Conservation (phyloP, 352 stramenopile genomes). For the Bremia lactucae region DNA sequence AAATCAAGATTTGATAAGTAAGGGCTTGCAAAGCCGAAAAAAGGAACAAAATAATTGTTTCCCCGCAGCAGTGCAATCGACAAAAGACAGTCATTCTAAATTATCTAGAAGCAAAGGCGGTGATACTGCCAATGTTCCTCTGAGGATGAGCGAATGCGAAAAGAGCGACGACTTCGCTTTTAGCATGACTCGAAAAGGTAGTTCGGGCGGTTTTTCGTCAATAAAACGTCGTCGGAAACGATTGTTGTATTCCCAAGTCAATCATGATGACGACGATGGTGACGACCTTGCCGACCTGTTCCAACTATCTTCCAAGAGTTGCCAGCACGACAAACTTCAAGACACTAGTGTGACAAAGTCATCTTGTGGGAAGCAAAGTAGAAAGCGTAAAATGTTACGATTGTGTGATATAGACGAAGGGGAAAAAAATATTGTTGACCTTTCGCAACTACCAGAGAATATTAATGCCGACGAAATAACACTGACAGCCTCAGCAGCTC, state of each 20-base stretch:
- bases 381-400: conserved; percentile 17
- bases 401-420: conserved; percentile 6
- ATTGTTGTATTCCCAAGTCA: conserved; percentile 37
- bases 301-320: conserved; percentile 3
- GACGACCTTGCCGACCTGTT: conserved; percentile 32
- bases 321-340: conserved; percentile 1
- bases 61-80: neutral
- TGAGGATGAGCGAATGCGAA: conserved; percentile 14
- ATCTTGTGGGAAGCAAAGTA: conserved; percentile 1
- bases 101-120: conserved; percentile 11
- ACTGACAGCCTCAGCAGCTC: neutral
- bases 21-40: neutral
- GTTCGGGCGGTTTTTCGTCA: neutral
- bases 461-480: neutral
- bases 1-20: conserved; percentile 1
- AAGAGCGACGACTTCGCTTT: conserved; percentile 6
- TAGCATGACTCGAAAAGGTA: conserved; percentile 8
- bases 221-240: conserved; percentile 28
- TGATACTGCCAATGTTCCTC: conserved; percentile 19
- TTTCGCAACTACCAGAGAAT: conserved; percentile 14
- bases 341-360: conserved; percentile 2
- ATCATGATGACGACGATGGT: conserved; percentile 34
- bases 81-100: conserved; percentile 4
- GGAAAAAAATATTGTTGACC: conserved; percentile 10
- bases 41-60: conserved; percentile 1